Evolutionary conservation across 2,329 filamentous ascomycete genomes (phyloP), one percentile per base, ranked within the genome.

Genomic region (Claviceps capensis): DNA sequence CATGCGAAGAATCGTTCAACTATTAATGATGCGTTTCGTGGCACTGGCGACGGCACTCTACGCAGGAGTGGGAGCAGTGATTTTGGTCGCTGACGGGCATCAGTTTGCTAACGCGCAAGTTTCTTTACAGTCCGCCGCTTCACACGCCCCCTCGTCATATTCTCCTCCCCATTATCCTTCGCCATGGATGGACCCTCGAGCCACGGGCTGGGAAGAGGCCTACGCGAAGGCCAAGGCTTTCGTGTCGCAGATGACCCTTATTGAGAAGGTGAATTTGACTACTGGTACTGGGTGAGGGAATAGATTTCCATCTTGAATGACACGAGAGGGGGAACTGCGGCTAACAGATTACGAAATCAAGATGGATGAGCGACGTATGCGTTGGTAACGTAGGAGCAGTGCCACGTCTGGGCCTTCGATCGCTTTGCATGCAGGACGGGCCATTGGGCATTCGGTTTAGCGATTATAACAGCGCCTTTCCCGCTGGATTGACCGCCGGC

Each of bases 221-320:
- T 90, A 95, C 59, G 71, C 69, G 19, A 83, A 85, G 66, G 90
- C 90, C 1, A 81, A 79, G 58, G 79, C 75, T 2, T 91, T 95
- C 61, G 88, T 96, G 46, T 85, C 84, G 9, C 82, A 89, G 64
- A 70, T 95, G 68, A 95, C 88, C 0, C 74, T 95, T 38, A 64
- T 82, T 11, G 90, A 96, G 67, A 96, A 95, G 72, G 88, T 97
- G 67, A 97, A 97, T 67, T 67, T 98, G 57, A 97, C 91, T 2
- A 96, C 90, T 0, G 91, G 91, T 66, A 79, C 85, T 57, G 89
- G 89, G 79, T 91, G 70, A 66, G 81, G 2, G 11, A 22, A 7
- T 14, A 4, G 9, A 6, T 23, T 4, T 1, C 41, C 26, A 22
- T 34, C 26, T 7, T 70, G 14, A 17, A 3, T 14, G 23, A 19